Percentiles rank a stretch among this genome's conserved stretches.
Conservation (phyloP, 768 basidiomycete species). For the Suillus discolor region DNA sequence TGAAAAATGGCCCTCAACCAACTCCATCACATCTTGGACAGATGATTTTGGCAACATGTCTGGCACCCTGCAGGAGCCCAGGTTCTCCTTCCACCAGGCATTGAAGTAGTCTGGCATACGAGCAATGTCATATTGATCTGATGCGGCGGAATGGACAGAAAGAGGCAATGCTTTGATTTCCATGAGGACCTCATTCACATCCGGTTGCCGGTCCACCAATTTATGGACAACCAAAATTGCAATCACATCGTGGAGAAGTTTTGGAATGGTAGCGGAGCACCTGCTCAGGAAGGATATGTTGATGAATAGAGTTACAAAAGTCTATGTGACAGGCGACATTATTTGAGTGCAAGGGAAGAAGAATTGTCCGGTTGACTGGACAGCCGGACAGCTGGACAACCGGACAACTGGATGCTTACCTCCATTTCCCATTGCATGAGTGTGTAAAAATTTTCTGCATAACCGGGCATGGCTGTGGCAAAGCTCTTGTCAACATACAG, state of each 20-base stretch:
- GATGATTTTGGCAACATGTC: slow-evolving; percentile 1
- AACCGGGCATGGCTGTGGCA: neutral
- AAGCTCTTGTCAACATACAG: neutral
- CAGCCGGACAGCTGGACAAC: too few relatives aligned
- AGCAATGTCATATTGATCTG: neutral
- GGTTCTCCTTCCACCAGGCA: neutral
- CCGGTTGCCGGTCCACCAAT: neutral
- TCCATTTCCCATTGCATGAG: neutral
- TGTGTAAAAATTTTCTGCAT: neutral
- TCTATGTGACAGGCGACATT: too few relatives aligned
- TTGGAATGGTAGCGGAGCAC: neutral
- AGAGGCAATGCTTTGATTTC: neutral
- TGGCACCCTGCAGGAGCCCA: neutral
- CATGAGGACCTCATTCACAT: neutral
- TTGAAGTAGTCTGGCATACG: neutral
- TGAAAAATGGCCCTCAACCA: neutral
- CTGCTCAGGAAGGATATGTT: neutral
- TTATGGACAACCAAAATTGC: neutral
- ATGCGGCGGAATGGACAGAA: neutral
- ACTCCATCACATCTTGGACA: neutral
- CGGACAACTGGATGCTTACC: neutral
- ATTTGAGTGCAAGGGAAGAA: too few relatives aligned
- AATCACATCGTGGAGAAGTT: neutral
- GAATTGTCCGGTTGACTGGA: too few relatives aligned
- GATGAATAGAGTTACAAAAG: neutral